Evolutionary conservation across 108 stramenopile genomes (phyloP).

Genomic region (Chaetoceros muelleri): DNA sequence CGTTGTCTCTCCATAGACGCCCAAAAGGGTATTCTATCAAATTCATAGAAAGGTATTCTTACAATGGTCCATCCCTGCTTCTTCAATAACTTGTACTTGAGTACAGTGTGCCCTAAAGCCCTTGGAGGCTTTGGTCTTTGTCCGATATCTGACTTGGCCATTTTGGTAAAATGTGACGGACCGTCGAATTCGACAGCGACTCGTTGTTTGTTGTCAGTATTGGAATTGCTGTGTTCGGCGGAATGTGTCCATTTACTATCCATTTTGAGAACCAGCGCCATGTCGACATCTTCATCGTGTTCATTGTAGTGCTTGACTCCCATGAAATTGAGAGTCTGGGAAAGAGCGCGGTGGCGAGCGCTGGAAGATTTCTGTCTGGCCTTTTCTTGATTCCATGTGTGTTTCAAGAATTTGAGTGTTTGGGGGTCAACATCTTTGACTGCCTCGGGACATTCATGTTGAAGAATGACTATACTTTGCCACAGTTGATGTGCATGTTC

Average conservation of each 20-base stretch:
- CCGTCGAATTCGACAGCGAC: slow-evolving; percentile 84
- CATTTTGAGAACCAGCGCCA: slow-evolving; percentile 67
- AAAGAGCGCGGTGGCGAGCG: slow-evolving; percentile 61
- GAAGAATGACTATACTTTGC: slow-evolving; percentile 65
- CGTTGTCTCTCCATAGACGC: slow-evolving; percentile 83
- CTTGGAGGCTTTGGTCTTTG: slow-evolving; percentile 31
- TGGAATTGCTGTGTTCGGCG: slow-evolving; percentile 23
- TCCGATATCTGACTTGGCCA: slow-evolving; percentile 1
- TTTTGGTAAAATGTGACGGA: slow-evolving; percentile 72
- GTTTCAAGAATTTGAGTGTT: slow-evolving; percentile 47
- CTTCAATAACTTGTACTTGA: slow-evolving; percentile 79
- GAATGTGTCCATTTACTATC: slow-evolving; percentile 58
- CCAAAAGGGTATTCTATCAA: slow-evolving; percentile 84
- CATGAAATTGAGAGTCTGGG: slow-evolving; percentile 62
- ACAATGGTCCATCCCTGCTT: slow-evolving; percentile 77
- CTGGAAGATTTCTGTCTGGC: slow-evolving; percentile 60
- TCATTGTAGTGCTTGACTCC: slow-evolving; percentile 73
- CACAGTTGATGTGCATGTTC: slow-evolving; percentile 86
- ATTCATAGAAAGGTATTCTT: slow-evolving; percentile 80
- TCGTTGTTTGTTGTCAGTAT: slow-evolving; percentile 11
- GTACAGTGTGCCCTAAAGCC: slow-evolving; percentile 69
- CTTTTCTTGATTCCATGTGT: slow-evolving; percentile 67
- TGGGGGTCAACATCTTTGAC: slow-evolving; percentile 37
- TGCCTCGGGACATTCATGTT: slow-evolving; percentile 51
- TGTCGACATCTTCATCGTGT: slow-evolving; percentile 85